Evolutionary conservation across 805 yeast species (phyloP).

Genomic region (Wickerhamiella musiphila): DNA sequence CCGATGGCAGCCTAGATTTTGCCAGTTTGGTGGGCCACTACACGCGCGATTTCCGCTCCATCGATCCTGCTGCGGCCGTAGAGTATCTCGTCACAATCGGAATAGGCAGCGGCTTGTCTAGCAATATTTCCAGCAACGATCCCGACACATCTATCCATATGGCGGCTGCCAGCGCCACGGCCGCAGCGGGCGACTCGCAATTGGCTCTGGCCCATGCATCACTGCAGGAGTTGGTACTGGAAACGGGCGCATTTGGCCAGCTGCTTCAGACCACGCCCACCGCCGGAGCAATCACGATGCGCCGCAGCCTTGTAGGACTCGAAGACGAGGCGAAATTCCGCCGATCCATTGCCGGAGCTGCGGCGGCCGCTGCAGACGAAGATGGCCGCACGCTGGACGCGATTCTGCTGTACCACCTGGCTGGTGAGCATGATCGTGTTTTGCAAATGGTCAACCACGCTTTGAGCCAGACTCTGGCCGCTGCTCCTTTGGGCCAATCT

Average conservation of each 20-base stretch:
- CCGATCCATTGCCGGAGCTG: conserved; percentile 58
- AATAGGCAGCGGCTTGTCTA: conserved; percentile 21
- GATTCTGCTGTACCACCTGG: conserved; percentile 64
- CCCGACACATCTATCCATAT: neutral
- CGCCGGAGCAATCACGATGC: conserved; percentile 72
- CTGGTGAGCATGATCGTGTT: conserved; percentile 76
- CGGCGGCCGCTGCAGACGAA: conserved; percentile 75
- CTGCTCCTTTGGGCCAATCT: conserved; percentile 50
- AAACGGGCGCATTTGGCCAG: conserved; percentile 67
- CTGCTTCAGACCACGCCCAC: conserved; percentile 58
- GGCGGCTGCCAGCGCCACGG: neutral
- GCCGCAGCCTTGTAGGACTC: conserved; percentile 47
- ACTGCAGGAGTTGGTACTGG: conserved; percentile 64
- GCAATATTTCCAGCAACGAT: neutral
- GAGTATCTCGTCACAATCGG: conserved; percentile 68
- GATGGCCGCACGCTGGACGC: conserved; percentile 84
- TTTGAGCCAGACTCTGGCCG: conserved; percentile 58
- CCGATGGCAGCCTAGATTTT: conserved; percentile 26
- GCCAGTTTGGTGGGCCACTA: conserved; percentile 61
- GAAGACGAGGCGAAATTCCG: conserved; percentile 42
- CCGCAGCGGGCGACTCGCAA: conserved; percentile 25
- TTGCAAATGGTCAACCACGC: conserved; percentile 54
- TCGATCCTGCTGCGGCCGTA: conserved; percentile 84
- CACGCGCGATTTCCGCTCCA: conserved; percentile 62
- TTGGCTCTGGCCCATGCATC: conserved; percentile 54